Percentiles rank a stretch among this genome's conserved stretches.
Evolutionary conservation across 805 yeast species (phyloP).

Genomic region (Myxozyma neotropica): DNA sequence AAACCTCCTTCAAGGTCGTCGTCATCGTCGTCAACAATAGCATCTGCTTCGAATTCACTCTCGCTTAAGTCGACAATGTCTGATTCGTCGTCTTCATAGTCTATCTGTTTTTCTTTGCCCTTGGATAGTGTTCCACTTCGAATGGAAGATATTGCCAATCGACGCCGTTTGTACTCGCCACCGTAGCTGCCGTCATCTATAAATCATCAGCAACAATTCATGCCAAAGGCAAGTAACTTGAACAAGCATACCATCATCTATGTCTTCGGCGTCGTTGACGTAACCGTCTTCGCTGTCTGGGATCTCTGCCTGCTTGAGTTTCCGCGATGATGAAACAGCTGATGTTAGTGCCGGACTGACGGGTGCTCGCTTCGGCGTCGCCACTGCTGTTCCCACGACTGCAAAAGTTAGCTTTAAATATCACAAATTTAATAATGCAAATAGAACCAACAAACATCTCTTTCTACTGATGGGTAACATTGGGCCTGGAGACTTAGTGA

Average conservation of each 20-base stretch:
- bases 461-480: background rate
- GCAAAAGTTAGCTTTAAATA: background rate
- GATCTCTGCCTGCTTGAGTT: background rate
- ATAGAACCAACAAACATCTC: background rate
- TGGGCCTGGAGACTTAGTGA: constrained; percentile 9
- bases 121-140: background rate
- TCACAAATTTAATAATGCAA: no score
- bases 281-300: constrained; percentile 6
- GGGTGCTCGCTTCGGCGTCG: background rate
- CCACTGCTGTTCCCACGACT: background rate
- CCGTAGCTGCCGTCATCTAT: background rate
- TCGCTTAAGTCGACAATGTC: no score
- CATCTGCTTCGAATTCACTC: background rate
- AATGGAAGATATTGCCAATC: background rate
- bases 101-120: constrained; percentile 1
- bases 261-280: background rate
- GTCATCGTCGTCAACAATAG: constrained; percentile 4
- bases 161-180: background rate
- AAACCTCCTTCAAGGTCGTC: constrained; percentile 11
- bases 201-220: background rate
- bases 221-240: no score
- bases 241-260: background rate
- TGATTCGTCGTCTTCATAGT: background rate
- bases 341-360: background rate
- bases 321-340: background rate